Conservation (phyloP, 768 basidiomycete genomes). For the Trichaptum fuscoviolaceum region DNA sequence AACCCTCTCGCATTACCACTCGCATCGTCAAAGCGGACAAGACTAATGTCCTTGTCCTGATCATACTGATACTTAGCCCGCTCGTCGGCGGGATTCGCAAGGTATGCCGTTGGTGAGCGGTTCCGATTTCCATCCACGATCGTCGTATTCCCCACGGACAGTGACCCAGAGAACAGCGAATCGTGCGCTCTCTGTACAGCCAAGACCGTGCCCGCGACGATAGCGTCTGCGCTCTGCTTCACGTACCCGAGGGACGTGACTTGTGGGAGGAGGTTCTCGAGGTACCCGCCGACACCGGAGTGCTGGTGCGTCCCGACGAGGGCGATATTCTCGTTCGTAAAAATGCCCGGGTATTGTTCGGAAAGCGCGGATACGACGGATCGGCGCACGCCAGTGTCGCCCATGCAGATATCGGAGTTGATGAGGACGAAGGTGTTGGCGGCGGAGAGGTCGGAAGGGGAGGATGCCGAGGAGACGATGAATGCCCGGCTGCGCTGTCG, state of each 20-base stretch:
- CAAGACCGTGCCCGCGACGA: conserved; percentile 61
- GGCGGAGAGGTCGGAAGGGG: conserved; percentile 22
- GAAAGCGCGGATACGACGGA: conserved; percentile 57
- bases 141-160: conserved; percentile 65
- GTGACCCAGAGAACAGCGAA: conserved; percentile 51
- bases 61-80: conserved; percentile 61
- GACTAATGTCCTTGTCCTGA: conserved; percentile 69
- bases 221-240: conserved; percentile 64
- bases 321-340: conserved; percentile 66
- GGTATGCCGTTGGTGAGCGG: conserved; percentile 70
- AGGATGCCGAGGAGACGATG: conserved; percentile 59
- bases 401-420: conserved; percentile 82
- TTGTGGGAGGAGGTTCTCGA: conserved; percentile 75
- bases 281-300: conserved; percentile 72
- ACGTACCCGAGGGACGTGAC: conserved; percentile 72
- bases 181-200: conserved; percentile 66
- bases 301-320: conserved; percentile 72
- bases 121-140: conserved; percentile 67
- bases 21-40: conserved; percentile 59
- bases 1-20: conserved; percentile 58
- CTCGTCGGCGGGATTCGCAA: conserved; percentile 69
- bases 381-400: conserved; percentile 70
- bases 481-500: conserved; percentile 73
- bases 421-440: conserved; percentile 66
- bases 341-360: conserved; percentile 53